Evolutionary conservation across 768 basidiomycete genomes (phyloP).

Genomic region (Hortiboletus campestris): DNA sequence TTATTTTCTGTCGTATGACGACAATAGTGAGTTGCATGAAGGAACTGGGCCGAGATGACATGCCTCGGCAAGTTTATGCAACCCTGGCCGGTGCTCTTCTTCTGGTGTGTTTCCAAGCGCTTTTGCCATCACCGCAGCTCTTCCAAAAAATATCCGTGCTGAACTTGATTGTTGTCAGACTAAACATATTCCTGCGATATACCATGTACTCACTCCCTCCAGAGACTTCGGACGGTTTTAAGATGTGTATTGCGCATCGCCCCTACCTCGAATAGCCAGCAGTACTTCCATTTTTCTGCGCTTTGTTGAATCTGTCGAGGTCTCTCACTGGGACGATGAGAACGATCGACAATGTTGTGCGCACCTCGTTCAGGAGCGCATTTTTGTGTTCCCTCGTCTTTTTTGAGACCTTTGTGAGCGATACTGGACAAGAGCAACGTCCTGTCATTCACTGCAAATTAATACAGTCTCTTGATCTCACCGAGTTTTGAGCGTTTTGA

Average conservation of each 20-base stretch:
- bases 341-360: slow-evolving; percentile 21
- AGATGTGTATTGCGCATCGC: slow-evolving; percentile 94
- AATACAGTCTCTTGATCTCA: slow-evolving; percentile 38
- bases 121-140: slow-evolving; percentile 90
- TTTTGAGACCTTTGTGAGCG: slow-evolving; percentile 91
- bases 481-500: slow-evolving; percentile 90
- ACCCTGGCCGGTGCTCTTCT: slow-evolving; percentile 78
- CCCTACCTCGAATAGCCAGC: slow-evolving; percentile 94
- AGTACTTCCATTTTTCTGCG: slow-evolving; percentile 88
- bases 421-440: slow-evolving; percentile 50
- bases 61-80: slow-evolving; percentile 79
- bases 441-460: slow-evolving; percentile 1
- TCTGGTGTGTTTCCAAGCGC: slow-evolving; percentile 86
- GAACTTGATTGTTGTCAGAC: slow-evolving; percentile 35
- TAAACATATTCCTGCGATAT: background rate
- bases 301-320: slow-evolving; percentile 72
- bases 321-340: slow-evolving; percentile 5
- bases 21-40: slow-evolving; percentile 5
- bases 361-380: slow-evolving; percentile 74
- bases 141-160: slow-evolving; percentile 88
- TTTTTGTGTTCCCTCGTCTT: slow-evolving; percentile 92
- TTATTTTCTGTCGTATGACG: slow-evolving; percentile 63
- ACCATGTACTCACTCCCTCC: slow-evolving; percentile 74
- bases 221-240: slow-evolving; percentile 88
- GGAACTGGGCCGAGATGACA: slow-evolving; percentile 31